Percentiles rank a stretch among this genome's conserved stretches.
Evolutionary conservation across 805 yeast species (phyloP).

Genomic region (Diddensiella santjacobensis): DNA sequence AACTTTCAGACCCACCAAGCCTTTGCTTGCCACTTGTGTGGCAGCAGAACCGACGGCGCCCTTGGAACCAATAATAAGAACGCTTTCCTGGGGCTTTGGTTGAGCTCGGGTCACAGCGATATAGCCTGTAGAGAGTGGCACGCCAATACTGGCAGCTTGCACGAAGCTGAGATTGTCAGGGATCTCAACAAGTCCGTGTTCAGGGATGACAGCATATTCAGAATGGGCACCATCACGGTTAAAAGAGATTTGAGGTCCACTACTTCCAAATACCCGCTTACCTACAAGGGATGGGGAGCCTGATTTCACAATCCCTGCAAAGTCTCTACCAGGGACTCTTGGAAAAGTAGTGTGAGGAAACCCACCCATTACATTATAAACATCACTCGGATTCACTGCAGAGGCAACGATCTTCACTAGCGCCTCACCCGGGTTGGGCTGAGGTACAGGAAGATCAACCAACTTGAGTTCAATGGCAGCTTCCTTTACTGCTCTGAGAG

Average conservation of each 20-base stretch:
- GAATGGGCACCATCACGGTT: constrained; percentile 9
- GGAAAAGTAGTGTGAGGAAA: constrained; percentile 9
- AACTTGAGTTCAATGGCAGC: neutral
- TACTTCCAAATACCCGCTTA: constrained; percentile 6
- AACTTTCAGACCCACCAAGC: constrained; percentile 1
- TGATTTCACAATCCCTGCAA: constrained; percentile 4
- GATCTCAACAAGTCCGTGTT: neutral
- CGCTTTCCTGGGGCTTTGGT: neutral
- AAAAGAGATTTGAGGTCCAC: constrained; percentile 4
- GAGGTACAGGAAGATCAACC: neutral
- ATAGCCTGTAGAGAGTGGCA: constrained; percentile 6
- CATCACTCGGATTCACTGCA: constrained; percentile 10
- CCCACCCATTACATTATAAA: constrained; percentile 6
- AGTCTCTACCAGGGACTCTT: constrained; percentile 9
- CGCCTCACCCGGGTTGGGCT: neutral
- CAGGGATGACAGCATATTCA: constrained; percentile 8
- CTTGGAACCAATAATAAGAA: constrained; percentile 5
- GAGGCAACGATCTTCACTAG: constrained; percentile 4
- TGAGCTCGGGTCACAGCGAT: neutral
- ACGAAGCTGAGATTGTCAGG: neutral
- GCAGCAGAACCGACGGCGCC: constrained; percentile 9
- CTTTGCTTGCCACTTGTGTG: neutral
- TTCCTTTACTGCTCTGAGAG: neutral
- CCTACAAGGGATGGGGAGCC: constrained; percentile 1
- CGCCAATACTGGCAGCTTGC: constrained; percentile 8